phyloP scores from a whole-genome alignment of 768 basidiomycete species.

The Fistulinella prunicolor region DNA sequence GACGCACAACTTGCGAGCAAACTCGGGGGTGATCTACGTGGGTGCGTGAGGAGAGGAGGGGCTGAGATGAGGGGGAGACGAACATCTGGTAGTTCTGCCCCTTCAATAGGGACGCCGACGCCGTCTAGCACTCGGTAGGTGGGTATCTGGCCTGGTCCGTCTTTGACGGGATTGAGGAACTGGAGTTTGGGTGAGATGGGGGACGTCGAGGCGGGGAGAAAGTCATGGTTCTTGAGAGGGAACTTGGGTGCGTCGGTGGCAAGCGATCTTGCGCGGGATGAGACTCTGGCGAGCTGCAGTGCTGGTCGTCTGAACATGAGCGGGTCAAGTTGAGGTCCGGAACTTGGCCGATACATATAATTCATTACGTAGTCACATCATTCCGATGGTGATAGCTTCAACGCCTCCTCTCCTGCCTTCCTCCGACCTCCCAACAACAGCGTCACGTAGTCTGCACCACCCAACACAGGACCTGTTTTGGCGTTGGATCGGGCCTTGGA shows the following conservation, averaged over 20 bases:
- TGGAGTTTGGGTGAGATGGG: slow-evolving; percentile 67
- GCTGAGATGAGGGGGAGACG: slow-evolving; percentile 13
- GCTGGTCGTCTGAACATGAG: slow-evolving; percentile 16
- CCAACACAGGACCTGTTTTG: slow-evolving; percentile 48
- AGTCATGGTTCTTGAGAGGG: slow-evolving; percentile 25
- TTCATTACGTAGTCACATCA: slow-evolving; percentile 12
- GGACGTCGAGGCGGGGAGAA: slow-evolving; percentile 46
- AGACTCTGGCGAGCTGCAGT: not conserved
- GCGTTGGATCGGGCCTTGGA: slow-evolving; percentile 8
- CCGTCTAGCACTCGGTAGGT: slow-evolving; percentile 87
- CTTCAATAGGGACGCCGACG: slow-evolving; percentile 66
- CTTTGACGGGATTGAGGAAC: slow-evolving; percentile 79
- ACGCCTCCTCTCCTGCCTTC: slow-evolving; percentile 63
- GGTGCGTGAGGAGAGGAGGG: slow-evolving; percentile 6
- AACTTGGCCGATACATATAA: slow-evolving; percentile 21
- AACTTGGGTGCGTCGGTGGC: slow-evolving; percentile 14
- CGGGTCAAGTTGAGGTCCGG: slow-evolving; percentile 12
- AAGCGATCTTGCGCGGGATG: slow-evolving; percentile 12
- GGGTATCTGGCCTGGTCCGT: slow-evolving; percentile 64
- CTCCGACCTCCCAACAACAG: slow-evolving; percentile 69
- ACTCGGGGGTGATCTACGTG: slow-evolving; percentile 59
- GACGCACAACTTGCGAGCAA: slow-evolving; percentile 61
- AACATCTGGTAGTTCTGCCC: slow-evolving; percentile 75
- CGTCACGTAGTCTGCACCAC: slow-evolving; percentile 74
- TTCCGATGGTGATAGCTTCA: slow-evolving; percentile 46